Evolutionary conservation across 805 yeast species (phyloP).

Genomic region (Wickerhamomyces mucosus): DNA sequence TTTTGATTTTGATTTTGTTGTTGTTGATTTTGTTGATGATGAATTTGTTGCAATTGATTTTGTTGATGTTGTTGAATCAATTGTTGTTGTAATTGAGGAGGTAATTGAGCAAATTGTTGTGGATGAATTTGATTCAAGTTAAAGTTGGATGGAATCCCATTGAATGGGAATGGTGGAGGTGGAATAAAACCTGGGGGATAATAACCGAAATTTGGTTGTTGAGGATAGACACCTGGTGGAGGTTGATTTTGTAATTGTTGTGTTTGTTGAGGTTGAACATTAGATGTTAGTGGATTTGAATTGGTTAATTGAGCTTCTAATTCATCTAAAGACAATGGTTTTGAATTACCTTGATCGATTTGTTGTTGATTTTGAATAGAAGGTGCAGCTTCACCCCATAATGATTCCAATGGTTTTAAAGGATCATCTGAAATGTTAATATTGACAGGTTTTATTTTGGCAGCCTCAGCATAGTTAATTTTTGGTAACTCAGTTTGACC

Average conservation of each 20-base stretch:
- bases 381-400: constrained; percentile 40
- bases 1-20: constrained; percentile 17
- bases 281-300: constrained; percentile 21
- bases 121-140: constrained; percentile 17
- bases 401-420: constrained; percentile 61
- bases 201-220: constrained; percentile 17
- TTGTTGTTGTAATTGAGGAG: constrained; percentile 23
- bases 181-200: constrained; percentile 23
- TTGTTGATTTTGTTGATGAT: constrained; percentile 13
- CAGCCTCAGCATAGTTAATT: constrained; percentile 35
- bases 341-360: constrained; percentile 8
- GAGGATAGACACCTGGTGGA: constrained; percentile 16
- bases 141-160: constrained; percentile 14
- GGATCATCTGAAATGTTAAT: constrained; percentile 25
- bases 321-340: constrained; percentile 68
- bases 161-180: constrained; percentile 14
- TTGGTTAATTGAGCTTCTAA: constrained; percentile 58
- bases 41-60: constrained; percentile 9
- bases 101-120: constrained; percentile 18
- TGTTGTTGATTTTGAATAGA: constrained; percentile 7
- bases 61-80: constrained; percentile 13
- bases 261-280: constrained; percentile 10
- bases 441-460: constrained; percentile 14
- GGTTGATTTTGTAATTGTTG: constrained; percentile 12
- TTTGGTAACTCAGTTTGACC: constrained; percentile 13